Base-by-base conservation (phyloP, 495 filamentous ascomycete genomes). In the Penicillium coprophilum region DNA sequence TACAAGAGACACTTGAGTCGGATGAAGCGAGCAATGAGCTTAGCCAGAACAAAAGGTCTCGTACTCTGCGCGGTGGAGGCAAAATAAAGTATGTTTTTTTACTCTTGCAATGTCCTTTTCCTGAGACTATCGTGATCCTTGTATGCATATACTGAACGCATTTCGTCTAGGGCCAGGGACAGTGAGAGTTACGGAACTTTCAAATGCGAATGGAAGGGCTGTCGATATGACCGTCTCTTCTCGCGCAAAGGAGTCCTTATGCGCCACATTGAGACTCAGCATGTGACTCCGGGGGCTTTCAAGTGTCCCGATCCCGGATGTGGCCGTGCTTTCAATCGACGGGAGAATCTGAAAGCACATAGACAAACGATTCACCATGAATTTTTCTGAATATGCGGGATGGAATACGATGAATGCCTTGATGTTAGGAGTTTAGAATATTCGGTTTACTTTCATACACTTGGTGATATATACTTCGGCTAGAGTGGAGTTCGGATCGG, bases 341-440 rank as follows among this genome's bases (percentile, higher is more conserved):
- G 21, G 13, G 52, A 54, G 52, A 54, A 54, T 17, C 8, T 54
- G 21, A 54, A 28, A 19, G 52, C 52, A 23, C 52, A 54, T 46
- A 34, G 21, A 28, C 31, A 24, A 19, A 17, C 52, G 4, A 20
- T 54, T 15, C 52, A 54, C 10, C 46, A 46, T n/a, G 52, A 46
- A 21, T 12, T 0, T 0, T 12, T 51, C 9, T 51, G n/a, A 28
- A 51, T 21, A 40, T 28, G 24, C 9, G 17, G 5, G 47, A 17
- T 34, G 8, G 13, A 3, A 40, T 32, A 4, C 7, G 24, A 27
- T 27, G 24, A 27, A 27, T 27, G 24, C 7, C 24, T 51, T 51
- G 34, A 34, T 23, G 31, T 40, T 51, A 4, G 48, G 27, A 3
- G 12, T 17, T 11, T 11, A 10, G 21, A 21, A 51, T 40, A 38